Evolutionary conservation across 805 yeast genomes (phyloP), one percentile per base, ranked within the genome.

Genomic region (Spathaspora passalidarum): DNA sequence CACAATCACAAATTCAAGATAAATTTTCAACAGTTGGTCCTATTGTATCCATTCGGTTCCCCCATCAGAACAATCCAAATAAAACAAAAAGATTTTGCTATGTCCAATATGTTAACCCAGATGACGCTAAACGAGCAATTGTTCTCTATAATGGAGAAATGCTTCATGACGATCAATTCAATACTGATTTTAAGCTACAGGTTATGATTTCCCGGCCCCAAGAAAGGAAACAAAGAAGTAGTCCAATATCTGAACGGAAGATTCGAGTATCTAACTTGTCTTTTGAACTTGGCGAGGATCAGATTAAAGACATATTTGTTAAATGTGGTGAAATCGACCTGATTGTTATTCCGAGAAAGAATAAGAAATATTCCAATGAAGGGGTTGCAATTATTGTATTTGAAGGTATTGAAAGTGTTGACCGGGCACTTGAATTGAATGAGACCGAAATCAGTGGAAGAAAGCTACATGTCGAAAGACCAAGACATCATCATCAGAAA

Each of bases 31-130:
- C 60, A 2, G 56, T 55, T 35, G 81, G 82, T 0, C 49, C 63
- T 2, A 57, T 81, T 2, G 49, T 78, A 1, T 75, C 78, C 42
- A 64, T 84, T 0, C 65, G 96, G 42, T 68, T 86, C 26, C 96
- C 96, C 0, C 76, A 87, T 0, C 73, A 82, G 47, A 72, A 71
- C 38, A 72, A 65, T 40, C 38, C 38, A 4, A 78, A 79, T 53
- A 59, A 78, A 4, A 73, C 75, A 23, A 71, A 94, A 46, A 61
- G 95, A 23, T 88, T 88, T 57, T 86, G 92, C 50, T 88, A 88
- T 56, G 71, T 86, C 13, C 94, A 86, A 54, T 82, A 65, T 51
- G 45, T 62, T 0, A 56, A 67, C 4, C 45, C 75, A 0, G 66
- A 68, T n/a, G 65, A 63, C 14, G 85, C 87, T 0, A 40, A 57